phyloP scores from a whole-genome alignment of 805 yeast genomes.

The Phaffomyces opuntiae region DNA sequence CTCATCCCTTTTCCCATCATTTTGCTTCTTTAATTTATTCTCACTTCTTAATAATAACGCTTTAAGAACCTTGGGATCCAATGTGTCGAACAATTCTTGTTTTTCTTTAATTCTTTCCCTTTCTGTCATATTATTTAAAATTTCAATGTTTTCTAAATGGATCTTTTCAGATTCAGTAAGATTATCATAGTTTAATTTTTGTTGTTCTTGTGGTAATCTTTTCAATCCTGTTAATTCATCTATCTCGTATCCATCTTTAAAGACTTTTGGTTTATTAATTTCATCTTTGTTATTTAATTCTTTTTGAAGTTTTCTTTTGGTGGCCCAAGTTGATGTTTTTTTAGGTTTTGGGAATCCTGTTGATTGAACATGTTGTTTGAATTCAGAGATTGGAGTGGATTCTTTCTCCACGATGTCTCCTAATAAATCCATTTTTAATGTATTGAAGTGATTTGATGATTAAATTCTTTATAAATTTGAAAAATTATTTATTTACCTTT shows the following conservation, averaged over 20 bases:
- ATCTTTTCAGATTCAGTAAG: constrained; percentile 65
- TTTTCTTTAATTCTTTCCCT: constrained; percentile 60
- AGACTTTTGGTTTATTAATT: constrained; percentile 50
- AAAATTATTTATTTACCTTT: background rate
- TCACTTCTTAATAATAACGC: constrained; percentile 52
- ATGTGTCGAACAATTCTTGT: constrained; percentile 54
- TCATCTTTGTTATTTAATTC: constrained; percentile 49
- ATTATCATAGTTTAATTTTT: constrained; percentile 37
- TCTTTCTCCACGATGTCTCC: constrained; percentile 89
- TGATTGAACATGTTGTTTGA: constrained; percentile 43
- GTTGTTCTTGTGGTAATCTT: constrained; percentile 87
- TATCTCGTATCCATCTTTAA: constrained; percentile 78
- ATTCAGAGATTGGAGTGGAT: constrained; percentile 85
- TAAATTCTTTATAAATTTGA: background rate
- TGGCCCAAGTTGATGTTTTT: constrained; percentile 65
- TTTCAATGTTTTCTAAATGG: constrained; percentile 66
- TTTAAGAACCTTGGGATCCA: constrained; percentile 65
- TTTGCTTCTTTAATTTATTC: constrained; percentile 25
- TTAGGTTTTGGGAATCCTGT: constrained; percentile 75
- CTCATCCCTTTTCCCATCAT: background rate
- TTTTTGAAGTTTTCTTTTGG: constrained; percentile 82
- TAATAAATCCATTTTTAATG: constrained; percentile 64
- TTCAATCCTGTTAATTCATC: constrained; percentile 70
- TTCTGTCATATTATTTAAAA: constrained; percentile 52
- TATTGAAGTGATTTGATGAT: no score